Evolutionary conservation across 768 basidiomycete species (phyloP).

Genomic region (Nevesoporus exiguus): DNA sequence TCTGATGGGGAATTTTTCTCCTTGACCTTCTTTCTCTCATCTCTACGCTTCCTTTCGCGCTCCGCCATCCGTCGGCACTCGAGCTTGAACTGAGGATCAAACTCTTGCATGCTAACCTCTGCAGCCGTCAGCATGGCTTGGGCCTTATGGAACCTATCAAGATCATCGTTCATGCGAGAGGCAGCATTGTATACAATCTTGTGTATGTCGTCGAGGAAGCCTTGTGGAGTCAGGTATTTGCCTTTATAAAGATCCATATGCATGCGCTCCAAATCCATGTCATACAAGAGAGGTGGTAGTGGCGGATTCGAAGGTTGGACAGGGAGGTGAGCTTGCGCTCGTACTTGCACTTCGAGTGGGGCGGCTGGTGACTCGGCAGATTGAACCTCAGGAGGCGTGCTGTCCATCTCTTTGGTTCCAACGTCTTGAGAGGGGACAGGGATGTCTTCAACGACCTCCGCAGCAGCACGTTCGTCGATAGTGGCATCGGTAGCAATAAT

Average conservation of each 20-base stretch:
- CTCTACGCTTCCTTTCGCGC: slow-evolving; percentile 64
- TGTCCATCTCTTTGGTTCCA: slow-evolving; percentile 41
- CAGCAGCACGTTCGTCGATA: slow-evolving; percentile 39
- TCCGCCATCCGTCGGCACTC: slow-evolving; percentile 90
- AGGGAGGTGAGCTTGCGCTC: slow-evolving; percentile 36
- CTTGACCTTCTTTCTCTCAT: slow-evolving; percentile 44
- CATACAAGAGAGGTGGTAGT: slow-evolving; percentile 52
- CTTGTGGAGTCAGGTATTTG: slow-evolving; percentile 81
- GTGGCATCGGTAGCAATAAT: slow-evolving; percentile 38
- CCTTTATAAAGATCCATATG: slow-evolving; percentile 79
- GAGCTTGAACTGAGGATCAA: slow-evolving; percentile 69
- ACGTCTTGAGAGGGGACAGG: slow-evolving; percentile 14
- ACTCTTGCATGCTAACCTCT: slow-evolving; percentile 82
- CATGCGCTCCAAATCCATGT: slow-evolving; percentile 93
- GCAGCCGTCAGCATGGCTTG: slow-evolving; percentile 87
- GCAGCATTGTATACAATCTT: slow-evolving; percentile 78
- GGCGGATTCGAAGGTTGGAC: slow-evolving; percentile 36
- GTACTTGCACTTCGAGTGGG: slow-evolving; percentile 35
- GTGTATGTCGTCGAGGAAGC: slow-evolving; percentile 80
- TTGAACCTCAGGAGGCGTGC: slow-evolving; percentile 23
- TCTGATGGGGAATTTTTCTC: slow-evolving; percentile 23
- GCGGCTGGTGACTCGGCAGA: slow-evolving; percentile 22
- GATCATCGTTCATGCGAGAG: slow-evolving; percentile 55
- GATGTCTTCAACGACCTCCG: slow-evolving; percentile 42
- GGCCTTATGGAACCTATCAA: slow-evolving; percentile 74